Evolutionary conservation across 192 early-diverging fungal species (phyloP), one percentile per base, ranked within the genome.

Genomic region (Umbelopsis sp.): DNA sequence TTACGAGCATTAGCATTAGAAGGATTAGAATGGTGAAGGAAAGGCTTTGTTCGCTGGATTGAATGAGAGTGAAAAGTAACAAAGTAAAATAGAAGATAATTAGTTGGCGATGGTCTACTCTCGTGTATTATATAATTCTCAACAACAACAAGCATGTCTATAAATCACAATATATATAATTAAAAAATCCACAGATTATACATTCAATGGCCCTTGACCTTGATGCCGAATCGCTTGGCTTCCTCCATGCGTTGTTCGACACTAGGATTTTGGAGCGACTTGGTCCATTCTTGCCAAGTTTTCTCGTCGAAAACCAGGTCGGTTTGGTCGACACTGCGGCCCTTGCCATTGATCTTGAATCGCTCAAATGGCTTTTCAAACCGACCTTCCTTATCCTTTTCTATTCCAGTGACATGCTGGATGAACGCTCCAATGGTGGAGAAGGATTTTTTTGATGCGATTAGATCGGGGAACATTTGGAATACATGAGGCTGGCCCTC

Each of bases 401-500:
- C 27, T 16, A 13, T 18, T 35, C 55, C 55, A 7, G 55, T 61
- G 55, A 61, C 30, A 35, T 61, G 55, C 13, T 61, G 55, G 16
- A 61, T 61, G 55, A 61, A 61, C 1, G 55, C 21, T 13, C 55
- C 55, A 18, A 61, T 61, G 30, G 25, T 61, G 18, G 21, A 8
- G 18, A 61, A 61, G 0, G 55, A 61, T 35, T 18, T 25, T 13
- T 61, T 61, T 13, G 55, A 4, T 35, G 30, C 10, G 5, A 13
- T 15, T 6, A 61, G 30, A n/a, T 61, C 55, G 27, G 33, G 33
- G 30, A 61, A 61, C 55, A 78, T 49, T 20, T 86, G 78, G 44
- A 84, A 87, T 8, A 84, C 83, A 52, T 87, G 85, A 21, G 83
- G 83, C 71, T 82, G 80, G 52, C 84, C 85, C 30, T 80, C 76